Percentiles rank a stretch among this genome's conserved stretches.
phyloP scores from a whole-genome alignment of 768 basidiomycete species.

The Rhizopogon salebrosus region DNA sequence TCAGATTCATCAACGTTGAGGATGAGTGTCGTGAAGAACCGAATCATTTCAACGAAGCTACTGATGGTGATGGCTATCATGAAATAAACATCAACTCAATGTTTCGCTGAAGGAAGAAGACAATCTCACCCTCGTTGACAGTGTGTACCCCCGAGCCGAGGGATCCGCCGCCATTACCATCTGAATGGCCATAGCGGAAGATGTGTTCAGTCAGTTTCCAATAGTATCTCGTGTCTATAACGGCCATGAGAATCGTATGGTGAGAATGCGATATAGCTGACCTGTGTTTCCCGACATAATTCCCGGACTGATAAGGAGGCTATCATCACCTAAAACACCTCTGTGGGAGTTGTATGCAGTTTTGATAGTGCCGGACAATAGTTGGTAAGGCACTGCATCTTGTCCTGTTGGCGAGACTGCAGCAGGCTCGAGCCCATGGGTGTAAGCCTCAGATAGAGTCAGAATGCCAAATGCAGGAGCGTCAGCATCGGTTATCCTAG shows the following conservation, averaged over 20 bases:
- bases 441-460: slow-evolving; percentile 44
- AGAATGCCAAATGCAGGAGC: slow-evolving; percentile 39
- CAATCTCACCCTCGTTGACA: slow-evolving; percentile 59
- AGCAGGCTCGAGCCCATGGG: slow-evolving; percentile 56
- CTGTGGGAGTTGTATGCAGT: slow-evolving; percentile 52
- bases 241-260: background rate
- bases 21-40: slow-evolving; percentile 63
- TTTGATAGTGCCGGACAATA: slow-evolving; percentile 64
- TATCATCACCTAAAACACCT: slow-evolving; percentile 26
- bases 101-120: background rate
- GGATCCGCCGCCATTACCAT: slow-evolving; percentile 23
- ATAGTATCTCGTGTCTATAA: slow-evolving; percentile 38
- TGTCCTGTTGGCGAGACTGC: slow-evolving; percentile 46
- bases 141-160: slow-evolving; percentile 52
- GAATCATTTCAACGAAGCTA: slow-evolving; percentile 56
- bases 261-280: slow-evolving; percentile 9
- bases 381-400: slow-evolving; percentile 34
- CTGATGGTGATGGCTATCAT: slow-evolving; percentile 44
- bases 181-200: slow-evolving; percentile 57
- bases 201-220: slow-evolving; percentile 50
- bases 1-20: slow-evolving; percentile 61
- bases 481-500: slow-evolving; percentile 28
- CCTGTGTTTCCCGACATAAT: slow-evolving; percentile 57
- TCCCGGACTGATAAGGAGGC: slow-evolving; percentile 41
- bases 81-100: background rate